Conservation (phyloP, 2,329 filamentous ascomycete species). For the Monilinia polystroma region DNA sequence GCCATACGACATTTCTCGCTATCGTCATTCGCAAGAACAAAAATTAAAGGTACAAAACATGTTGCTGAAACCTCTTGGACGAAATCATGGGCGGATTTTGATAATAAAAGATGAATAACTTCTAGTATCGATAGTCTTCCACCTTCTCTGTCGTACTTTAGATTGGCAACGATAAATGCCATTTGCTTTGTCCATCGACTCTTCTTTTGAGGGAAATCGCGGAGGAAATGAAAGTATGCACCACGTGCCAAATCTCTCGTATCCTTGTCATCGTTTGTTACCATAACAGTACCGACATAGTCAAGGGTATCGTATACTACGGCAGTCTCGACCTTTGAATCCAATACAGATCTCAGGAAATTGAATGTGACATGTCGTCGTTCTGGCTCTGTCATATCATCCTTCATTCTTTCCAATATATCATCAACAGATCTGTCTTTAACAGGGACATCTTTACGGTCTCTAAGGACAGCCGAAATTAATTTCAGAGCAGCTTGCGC, state of each 20-base stretch:
- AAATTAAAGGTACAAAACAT: conserved; percentile 82
- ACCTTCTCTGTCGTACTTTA: conserved; percentile 85
- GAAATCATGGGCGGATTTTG: conserved; percentile 78
- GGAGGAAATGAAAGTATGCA: conserved; percentile 89
- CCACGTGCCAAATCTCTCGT: conserved; percentile 85
- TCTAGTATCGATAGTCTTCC: conserved; percentile 93
- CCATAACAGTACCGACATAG: conserved; percentile 86
- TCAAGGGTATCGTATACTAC: conserved; percentile 90
- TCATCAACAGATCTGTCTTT: conserved; percentile 81
- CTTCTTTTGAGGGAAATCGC: conserved; percentile 91
- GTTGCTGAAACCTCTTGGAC: conserved; percentile 78
- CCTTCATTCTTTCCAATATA: conserved; percentile 76
- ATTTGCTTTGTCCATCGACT: conserved; percentile 87
- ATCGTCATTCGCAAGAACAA: conserved; percentile 85
- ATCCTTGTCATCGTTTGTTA: conserved; percentile 88
- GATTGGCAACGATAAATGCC: conserved; percentile 82
- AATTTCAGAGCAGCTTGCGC: conserved; percentile 88
- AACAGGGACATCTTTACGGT: conserved; percentile 71
- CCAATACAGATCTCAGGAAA: conserved; percentile 84
- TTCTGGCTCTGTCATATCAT: conserved; percentile 89
- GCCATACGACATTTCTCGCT: conserved; percentile 81
- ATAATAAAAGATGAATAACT: conserved; percentile 79
- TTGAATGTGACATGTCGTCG: conserved; percentile 93
- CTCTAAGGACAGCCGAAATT: conserved; percentile 78
- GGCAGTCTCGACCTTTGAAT: conserved; percentile 80